These are phyloP conservation scores for Salix viminalis DNA, from an alignment of 345 rosid species.

Conservation along the genomic window DNA sequence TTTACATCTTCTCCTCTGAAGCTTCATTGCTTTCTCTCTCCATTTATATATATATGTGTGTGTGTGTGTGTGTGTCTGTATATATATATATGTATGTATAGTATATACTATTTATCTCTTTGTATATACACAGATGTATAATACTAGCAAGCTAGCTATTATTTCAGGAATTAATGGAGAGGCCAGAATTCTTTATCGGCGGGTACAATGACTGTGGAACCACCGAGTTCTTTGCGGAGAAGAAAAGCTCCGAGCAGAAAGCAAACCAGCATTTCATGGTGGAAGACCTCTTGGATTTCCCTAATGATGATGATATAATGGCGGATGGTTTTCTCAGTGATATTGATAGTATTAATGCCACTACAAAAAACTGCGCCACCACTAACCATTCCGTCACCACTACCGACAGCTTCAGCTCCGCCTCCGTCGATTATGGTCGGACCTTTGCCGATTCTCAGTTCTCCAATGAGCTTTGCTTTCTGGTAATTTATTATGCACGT, in stretches of 20 bases:
- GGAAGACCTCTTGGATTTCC: constrained; percentile 67
- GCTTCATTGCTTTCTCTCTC: background rate
- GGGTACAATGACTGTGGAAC: constrained; percentile 24
- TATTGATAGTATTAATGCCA: constrained; percentile 16
- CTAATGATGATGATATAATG: constrained; percentile 46
- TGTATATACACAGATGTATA: too few relatives aligned
- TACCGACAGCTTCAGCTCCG: constrained; percentile 41
- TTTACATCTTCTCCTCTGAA: constrained; percentile 11
- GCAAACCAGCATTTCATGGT: constrained; percentile 42
- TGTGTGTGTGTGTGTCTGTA: too few relatives aligned
- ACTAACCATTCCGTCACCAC: constrained; percentile 34
- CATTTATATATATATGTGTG: background rate
- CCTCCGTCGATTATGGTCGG: constrained; percentile 31
- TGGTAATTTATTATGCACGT: constrained; percentile 31
- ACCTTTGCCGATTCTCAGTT: constrained; percentile 41
- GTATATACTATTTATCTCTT: too few relatives aligned
- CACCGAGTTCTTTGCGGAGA: constrained; percentile 37
- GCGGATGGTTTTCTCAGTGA: constrained; percentile 28
- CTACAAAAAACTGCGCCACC: constrained; percentile 29
- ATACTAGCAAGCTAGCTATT: background rate
- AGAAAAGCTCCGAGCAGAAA: constrained; percentile 32
- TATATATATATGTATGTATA: background rate
- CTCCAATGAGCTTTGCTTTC: constrained; percentile 60
- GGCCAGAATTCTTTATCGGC: constrained; percentile 33
- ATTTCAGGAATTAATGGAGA: constrained; percentile 34